Evolutionary conservation across 768 basidiomycete genomes (phyloP), one percentile per base, ranked within the genome.

Genomic region (Termitomyces sp.): DNA sequence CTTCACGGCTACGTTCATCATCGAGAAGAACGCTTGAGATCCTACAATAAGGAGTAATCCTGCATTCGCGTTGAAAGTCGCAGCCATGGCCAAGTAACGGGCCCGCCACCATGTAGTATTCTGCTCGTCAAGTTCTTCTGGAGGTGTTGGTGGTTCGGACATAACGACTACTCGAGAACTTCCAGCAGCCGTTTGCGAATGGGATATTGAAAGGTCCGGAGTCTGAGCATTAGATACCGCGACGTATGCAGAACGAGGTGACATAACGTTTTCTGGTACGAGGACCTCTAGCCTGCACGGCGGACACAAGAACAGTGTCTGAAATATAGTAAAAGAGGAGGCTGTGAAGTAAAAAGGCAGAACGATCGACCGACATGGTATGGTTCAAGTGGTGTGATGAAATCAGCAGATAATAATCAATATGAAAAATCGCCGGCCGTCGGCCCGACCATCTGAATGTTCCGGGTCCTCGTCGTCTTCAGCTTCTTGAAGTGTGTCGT

Each of bases 1-100:
- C 71, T 90, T 89, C 44, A 90, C 88, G 5, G 79, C 72, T 3
- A 85, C 73, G 51, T 84, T 84, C 78, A 87, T 86, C 30, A 79
- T 67, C 7, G 85, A 77, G 39, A 86, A 79, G 69, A 86, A 85
- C 14, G 84, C 72, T 65, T 88, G 84, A 10, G 86, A 68, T 3
- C 72, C 71, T 5, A 78, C 78, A 18, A 91, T 79, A 18, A 88
- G 75, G 34, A 87, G 68, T 52, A 91, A 70, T 9, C 89, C 89
- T 4, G 73, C 68, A 69, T 91, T 89, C 34, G 55, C 62, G 37
- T 62, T 42, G 26, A 68, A 27, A 18, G 45, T 36, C 37, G n/a
- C 67, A 40, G 36, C 20, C 39, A 52, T 33, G 6, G 40, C 33
- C 36, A 33, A 14, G 36, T 45, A 27, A 20, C n/a, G 36, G 9